Conservation (phyloP, 768 basidiomycete species). For the Rhodotorula babjevae region DNA sequence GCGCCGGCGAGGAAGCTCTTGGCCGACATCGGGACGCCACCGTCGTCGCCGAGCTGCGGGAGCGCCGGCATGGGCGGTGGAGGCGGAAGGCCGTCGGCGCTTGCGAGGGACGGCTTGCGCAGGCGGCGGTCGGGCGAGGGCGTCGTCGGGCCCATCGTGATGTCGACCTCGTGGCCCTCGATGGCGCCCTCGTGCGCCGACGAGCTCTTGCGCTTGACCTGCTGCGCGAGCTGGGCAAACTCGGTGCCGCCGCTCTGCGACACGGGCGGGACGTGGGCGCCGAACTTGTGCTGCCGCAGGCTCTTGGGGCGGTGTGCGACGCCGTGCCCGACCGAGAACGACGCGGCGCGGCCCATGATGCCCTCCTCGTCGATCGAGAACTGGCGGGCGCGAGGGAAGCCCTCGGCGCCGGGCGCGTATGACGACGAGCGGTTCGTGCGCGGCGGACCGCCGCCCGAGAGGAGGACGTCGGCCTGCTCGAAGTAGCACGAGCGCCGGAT, state of each 20-base stretch:
- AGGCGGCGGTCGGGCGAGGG: neutral
- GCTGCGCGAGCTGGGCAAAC: neutral
- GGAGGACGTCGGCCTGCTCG: neutral
- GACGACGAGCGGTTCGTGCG: slow-evolving; percentile 8
- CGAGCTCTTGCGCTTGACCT: neutral
- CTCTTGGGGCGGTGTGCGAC: neutral
- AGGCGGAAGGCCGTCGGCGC: neutral
- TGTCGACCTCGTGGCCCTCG: neutral
- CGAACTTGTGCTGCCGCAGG: slow-evolving; percentile 12
- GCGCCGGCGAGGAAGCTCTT: slow-evolving; percentile 1
- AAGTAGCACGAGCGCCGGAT: neutral
- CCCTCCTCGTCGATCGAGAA: slow-evolving; percentile 32
- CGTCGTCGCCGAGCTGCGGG: neutral
- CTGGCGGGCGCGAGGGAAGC: slow-evolving; percentile 3
- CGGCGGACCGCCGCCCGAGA: neutral
- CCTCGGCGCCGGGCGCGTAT: neutral
- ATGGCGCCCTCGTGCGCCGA: neutral
- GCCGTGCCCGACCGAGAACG: slow-evolving; percentile 6
- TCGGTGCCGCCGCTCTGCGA: neutral
- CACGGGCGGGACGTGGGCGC: slow-evolving; percentile 7
- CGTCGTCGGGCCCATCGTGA: neutral
- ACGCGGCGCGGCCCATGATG: slow-evolving; percentile 4
- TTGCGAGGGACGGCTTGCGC: slow-evolving; percentile 3
- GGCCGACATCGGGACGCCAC: neutral
- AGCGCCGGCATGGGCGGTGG: neutral